Conservation (phyloP, 768 basidiomycete genomes). For the Calocybe gangraenosa region DNA sequence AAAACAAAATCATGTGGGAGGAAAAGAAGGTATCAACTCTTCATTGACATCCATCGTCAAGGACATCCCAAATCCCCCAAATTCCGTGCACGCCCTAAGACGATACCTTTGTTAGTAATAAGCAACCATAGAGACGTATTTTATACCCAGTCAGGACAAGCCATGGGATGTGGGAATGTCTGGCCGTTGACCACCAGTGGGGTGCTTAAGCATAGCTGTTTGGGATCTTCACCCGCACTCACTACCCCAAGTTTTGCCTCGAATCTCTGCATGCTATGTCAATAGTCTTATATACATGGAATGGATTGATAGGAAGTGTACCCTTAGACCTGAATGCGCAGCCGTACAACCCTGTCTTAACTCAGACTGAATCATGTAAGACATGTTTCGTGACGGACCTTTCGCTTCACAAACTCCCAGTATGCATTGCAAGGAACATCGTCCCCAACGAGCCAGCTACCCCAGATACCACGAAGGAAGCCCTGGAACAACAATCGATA, state of each 20-base stretch:
- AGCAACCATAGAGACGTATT: neutral
- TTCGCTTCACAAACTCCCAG: neutral
- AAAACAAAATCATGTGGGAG: no score
- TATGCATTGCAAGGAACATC: neutral
- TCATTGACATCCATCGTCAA: neutral
- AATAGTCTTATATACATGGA: neutral
- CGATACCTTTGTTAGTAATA: neutral
- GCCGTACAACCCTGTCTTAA: no score
- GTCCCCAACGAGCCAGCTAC: conserved; percentile 1
- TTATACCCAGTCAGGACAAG: neutral
- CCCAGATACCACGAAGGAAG: neutral
- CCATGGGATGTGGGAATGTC: neutral
- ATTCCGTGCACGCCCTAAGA: neutral
- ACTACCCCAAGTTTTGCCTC: neutral
- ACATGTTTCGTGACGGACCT: neutral
- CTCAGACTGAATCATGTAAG: neutral
- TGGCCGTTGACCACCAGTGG: neutral
- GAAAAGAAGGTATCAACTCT: no score
- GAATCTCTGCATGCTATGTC: neutral
- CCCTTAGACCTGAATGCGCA: no score
- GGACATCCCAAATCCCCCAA: no score
- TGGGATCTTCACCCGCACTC: neutral
- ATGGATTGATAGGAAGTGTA: no score
- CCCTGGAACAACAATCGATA: no score
- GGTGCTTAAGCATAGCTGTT: neutral